These are phyloP conservation scores for Calonectria pseudoturangicola DNA, from an alignment of 2,329 filamentous ascomycete genomes.

Conservation along the genomic window DNA sequence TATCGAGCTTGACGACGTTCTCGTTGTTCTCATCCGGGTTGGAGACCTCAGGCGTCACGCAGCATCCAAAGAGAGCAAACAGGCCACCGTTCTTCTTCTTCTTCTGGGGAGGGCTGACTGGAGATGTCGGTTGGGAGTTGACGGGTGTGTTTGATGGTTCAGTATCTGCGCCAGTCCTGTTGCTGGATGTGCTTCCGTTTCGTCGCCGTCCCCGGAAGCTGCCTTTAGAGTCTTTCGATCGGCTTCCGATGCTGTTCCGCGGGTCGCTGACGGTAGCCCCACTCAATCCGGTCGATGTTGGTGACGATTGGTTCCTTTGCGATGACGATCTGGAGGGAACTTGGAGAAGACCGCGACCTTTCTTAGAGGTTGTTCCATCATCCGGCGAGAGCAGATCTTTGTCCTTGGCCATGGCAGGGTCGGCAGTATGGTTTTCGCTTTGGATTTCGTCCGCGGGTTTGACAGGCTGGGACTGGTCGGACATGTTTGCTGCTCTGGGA, in stretches of 20 bases:
- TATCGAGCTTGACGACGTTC: slow-evolving; percentile 76
- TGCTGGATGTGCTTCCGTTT: slow-evolving; percentile 82
- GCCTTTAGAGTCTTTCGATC: slow-evolving; percentile 79
- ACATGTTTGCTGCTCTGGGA: slow-evolving; percentile 57
- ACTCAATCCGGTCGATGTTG: slow-evolving; percentile 76
- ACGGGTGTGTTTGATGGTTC: slow-evolving; percentile 70
- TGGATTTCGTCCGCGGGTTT: slow-evolving; percentile 58
- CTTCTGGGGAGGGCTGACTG: slow-evolving; percentile 68
- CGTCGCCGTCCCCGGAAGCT: slow-evolving; percentile 78
- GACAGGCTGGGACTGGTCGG: slow-evolving; percentile 55
- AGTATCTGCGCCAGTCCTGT: slow-evolving; percentile 73
- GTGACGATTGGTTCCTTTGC: slow-evolving; percentile 74
- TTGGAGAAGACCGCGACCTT: slow-evolving; percentile 72
- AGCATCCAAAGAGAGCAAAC: slow-evolving; percentile 79
- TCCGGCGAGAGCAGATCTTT: slow-evolving; percentile 64
- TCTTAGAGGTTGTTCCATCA: slow-evolving; percentile 66
- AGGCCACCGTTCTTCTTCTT: slow-evolving; percentile 75
- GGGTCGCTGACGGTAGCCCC: slow-evolving; percentile 76
- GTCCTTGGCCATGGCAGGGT: slow-evolving; percentile 65
- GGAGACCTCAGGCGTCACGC: slow-evolving; percentile 76
- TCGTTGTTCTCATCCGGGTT: slow-evolving; percentile 73
- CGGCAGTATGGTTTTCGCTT: slow-evolving; percentile 58
- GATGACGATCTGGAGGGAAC: slow-evolving; percentile 79
- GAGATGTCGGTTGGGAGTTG: slow-evolving; percentile 72
- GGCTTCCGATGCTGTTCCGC: slow-evolving; percentile 77